Evolutionary conservation across 345 rosid species (phyloP), one percentile per base, ranked within the genome.

Genomic region (Hibiscus trionum): DNA sequence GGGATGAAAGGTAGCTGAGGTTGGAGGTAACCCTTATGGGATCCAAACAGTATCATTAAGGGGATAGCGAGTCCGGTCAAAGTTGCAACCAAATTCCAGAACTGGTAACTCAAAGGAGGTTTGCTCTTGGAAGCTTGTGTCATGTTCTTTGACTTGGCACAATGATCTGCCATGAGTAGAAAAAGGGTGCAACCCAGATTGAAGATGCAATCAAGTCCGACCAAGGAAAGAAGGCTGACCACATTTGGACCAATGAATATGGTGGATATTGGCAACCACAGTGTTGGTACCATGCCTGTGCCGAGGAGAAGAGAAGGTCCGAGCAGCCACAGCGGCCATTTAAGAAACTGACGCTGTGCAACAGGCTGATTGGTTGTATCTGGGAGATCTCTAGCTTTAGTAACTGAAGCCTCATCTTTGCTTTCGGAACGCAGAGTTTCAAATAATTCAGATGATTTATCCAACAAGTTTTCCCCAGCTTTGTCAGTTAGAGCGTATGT

Each of bases 221-320:
- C 83, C 79, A 91, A 81, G 7, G 98, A 88, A 70, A 94, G 97
- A 61, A 94, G 73, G 77, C 98, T 91, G 56, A 96, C 96, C 0
- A 87, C 81, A 52, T 85, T 91, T n/a, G 98, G 90, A 62, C 97
- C 97, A 12, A 91, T 81, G 77, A 87, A 94, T 61, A 90, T 81
- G 0, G 98, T 88, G 60, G 98, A 91, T 29, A 91, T 52, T 0
- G 98, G 98, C 31, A 94, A 86, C 98, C 97, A 94, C 66, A 94
- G 26, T 17, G 95, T 91, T 0, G 98, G 97, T 12, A 86, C 90
- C 94, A 91, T 90, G 73, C 98, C 97, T 0, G 91, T 91, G 49
- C 83, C 47, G 15, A 94, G 96, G 52, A 94, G 93, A 80, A 94
- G 82, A 59, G 84, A 80, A 61, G 98, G 98, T 27, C 97, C 98